Conservation (phyloP, 2,329 filamentous ascomycete genomes). For the Amauroascus verrucosus region DNA sequence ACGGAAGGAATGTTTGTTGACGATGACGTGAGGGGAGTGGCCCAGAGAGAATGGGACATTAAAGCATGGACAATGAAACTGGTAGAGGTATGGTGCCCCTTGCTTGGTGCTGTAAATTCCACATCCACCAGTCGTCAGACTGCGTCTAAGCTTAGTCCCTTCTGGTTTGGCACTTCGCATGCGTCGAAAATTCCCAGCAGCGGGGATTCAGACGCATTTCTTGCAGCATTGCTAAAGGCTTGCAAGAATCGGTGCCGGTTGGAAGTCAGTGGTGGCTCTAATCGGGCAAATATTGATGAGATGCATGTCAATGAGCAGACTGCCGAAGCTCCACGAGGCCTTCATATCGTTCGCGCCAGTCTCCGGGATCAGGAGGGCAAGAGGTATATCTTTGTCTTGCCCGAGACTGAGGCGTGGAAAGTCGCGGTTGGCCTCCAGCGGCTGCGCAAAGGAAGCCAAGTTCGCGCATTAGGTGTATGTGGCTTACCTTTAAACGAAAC, state of each 20-base stretch:
- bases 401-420: conserved; percentile 53
- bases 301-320: conserved; percentile 27
- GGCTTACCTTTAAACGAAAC: conserved; percentile 41
- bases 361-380: conserved; percentile 52
- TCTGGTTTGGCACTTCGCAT: conserved; percentile 39
- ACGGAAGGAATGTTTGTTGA: conserved; percentile 95
- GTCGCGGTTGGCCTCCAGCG: conserved; percentile 49
- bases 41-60: conserved; percentile 97
- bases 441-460: conserved; percentile 46
- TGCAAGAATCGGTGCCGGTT: conserved; percentile 56
- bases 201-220: conserved; percentile 57
- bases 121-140: conserved; percentile 24
- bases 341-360: conserved; percentile 49
- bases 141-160: conserved; percentile 24
- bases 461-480: conserved; percentile 44
- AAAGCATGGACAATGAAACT: conserved; percentile 95
- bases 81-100: conserved; percentile 75
- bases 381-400: conserved; percentile 51
- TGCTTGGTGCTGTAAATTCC: conserved; percentile 43
- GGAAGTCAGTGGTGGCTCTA: conserved; percentile 24
- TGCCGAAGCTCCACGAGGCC: conserved; percentile 35
- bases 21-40: conserved; percentile 79
- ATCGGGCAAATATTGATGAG: conserved; percentile 20
- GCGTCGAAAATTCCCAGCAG: conserved; percentile 46
- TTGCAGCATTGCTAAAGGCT: conserved; percentile 51